Evolutionary conservation across 805 yeast species (phyloP).

Genomic region (Lachancea lanzarotensis): DNA sequence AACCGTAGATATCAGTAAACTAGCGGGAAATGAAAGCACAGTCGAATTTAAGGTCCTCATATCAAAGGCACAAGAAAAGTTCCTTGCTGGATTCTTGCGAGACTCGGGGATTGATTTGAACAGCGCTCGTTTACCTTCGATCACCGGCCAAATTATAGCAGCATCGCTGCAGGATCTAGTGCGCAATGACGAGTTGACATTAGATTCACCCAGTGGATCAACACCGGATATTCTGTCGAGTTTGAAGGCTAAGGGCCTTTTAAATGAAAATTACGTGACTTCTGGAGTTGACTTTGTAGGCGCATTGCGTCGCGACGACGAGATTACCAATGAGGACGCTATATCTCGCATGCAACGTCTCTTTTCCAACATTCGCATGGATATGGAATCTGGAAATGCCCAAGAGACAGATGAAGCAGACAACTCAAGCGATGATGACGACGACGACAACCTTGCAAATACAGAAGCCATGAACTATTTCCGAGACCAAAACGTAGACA

Average conservation of each 20-base stretch:
- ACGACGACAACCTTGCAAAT: conserved; percentile 10
- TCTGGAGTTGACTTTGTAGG: conserved; percentile 1
- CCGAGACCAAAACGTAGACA: conserved; percentile 35
- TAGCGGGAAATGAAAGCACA: background rate
- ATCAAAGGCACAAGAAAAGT: conserved; percentile 14
- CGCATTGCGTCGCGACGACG: conserved; percentile 1
- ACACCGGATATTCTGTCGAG: background rate
- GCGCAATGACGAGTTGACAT: background rate
- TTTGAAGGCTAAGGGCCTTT: background rate
- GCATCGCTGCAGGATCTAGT: conserved; percentile 7
- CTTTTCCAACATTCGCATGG: conserved; percentile 1
- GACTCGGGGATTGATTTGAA: background rate
- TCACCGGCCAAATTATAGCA: conserved; percentile 14
- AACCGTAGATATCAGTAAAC: background rate
- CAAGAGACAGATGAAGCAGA: conserved; percentile 2
- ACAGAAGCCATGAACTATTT: conserved; percentile 27
- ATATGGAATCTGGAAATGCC: conserved; percentile 6
- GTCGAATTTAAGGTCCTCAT: conserved; percentile 3
- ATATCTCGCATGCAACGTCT: conserved; percentile 1
- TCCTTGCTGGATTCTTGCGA: conserved; percentile 16
- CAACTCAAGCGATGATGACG: conserved; percentile 4
- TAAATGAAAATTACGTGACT: background rate
- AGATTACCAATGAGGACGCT: background rate
- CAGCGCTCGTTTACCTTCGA: conserved; percentile 5
- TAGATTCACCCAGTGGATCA: background rate